A percentile compares a stretch with the other conserved stretches of the same genome.
Conservation (phyloP, 2,329 filamentous ascomycete genomes). For the Talaromyces marneffei region DNA sequence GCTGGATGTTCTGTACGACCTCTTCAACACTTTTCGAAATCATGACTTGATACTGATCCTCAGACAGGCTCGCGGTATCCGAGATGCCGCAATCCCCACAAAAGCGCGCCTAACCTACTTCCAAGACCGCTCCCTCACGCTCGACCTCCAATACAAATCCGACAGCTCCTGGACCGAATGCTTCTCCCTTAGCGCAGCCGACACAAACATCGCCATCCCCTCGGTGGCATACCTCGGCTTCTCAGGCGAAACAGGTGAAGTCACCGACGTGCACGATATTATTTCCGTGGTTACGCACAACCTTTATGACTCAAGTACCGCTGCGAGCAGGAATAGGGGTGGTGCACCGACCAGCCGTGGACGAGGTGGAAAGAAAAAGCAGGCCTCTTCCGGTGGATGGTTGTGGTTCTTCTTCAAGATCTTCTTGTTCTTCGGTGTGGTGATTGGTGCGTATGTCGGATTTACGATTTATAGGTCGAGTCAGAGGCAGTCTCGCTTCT, state of each 20-base stretch:
- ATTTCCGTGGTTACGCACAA: constrained; percentile 81
- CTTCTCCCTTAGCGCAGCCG: constrained; percentile 63
- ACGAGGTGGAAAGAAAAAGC: constrained; percentile 20
- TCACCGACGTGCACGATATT: constrained; percentile 97
- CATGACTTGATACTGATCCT: neutral
- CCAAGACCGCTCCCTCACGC: constrained; percentile 83
- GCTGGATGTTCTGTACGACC: constrained; percentile 75
- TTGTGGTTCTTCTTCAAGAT: constrained; percentile 75
- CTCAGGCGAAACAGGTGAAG: constrained; percentile 78
- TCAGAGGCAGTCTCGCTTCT: constrained; percentile 44
- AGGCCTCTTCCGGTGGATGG: constrained; percentile 48
- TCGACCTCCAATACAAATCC: constrained; percentile 91
- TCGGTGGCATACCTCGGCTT: constrained; percentile 60
- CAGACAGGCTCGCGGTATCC: constrained; percentile 69
- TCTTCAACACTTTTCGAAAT: neutral
- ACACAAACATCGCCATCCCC: constrained; percentile 70
- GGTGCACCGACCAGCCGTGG: constrained; percentile 19
- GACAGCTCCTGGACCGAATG: constrained; percentile 84
- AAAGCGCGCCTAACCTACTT: constrained; percentile 91
- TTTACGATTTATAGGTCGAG: constrained; percentile 72
- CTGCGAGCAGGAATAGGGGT: constrained; percentile 21
- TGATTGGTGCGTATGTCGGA: constrained; percentile 74
- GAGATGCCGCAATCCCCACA: constrained; percentile 71
- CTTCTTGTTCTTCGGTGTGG: constrained; percentile 63
- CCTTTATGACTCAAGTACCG: constrained; percentile 58